These are phyloP conservation scores for Heimioporus sp. DNA, from an alignment of 768 basidiomycete genomes.

Conservation along the genomic window DNA sequence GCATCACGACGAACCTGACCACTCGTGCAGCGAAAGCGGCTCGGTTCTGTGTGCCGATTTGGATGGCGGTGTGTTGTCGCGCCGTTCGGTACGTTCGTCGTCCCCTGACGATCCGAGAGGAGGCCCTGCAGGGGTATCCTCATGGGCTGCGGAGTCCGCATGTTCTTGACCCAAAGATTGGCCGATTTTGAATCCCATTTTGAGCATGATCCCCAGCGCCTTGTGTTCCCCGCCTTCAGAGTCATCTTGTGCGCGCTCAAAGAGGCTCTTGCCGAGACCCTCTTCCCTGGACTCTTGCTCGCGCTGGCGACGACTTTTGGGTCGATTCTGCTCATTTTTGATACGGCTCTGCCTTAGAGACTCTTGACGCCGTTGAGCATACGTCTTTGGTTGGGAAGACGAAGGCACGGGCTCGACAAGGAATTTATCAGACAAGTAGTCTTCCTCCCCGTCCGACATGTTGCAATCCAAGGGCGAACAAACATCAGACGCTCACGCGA, in stretches of 20 bases:
- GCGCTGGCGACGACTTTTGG: slow-evolving; percentile 59
- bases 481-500: slow-evolving; percentile 20
- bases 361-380: slow-evolving; percentile 68
- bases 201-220: slow-evolving; percentile 88
- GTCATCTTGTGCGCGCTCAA: slow-evolving; percentile 70
- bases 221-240: slow-evolving; percentile 50
- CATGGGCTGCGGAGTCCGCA: slow-evolving; percentile 3
- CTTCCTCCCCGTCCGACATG: slow-evolving; percentile 80
- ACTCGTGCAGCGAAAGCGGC: slow-evolving; percentile 76
- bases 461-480: slow-evolving; percentile 10
- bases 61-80: background rate
- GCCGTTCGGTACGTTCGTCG: no score
- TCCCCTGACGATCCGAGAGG: no score
- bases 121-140: background rate
- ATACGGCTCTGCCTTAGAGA: slow-evolving; percentile 52
- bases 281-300: slow-evolving; percentile 77
- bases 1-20: slow-evolving; percentile 59
- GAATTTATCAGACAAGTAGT: slow-evolving; percentile 90
- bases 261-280: slow-evolving; percentile 76
- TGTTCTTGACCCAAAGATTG: slow-evolving; percentile 61
- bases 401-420: slow-evolving; percentile 42
- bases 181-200: slow-evolving; percentile 90
- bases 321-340: slow-evolving; percentile 67
- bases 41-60: slow-evolving; percentile 49
- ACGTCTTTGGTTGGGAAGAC: slow-evolving; percentile 53